These are phyloP conservation scores for Plectosphaerella plurivora DNA, from an alignment of 2,329 filamentous ascomycete species.

Conservation along the genomic window DNA sequence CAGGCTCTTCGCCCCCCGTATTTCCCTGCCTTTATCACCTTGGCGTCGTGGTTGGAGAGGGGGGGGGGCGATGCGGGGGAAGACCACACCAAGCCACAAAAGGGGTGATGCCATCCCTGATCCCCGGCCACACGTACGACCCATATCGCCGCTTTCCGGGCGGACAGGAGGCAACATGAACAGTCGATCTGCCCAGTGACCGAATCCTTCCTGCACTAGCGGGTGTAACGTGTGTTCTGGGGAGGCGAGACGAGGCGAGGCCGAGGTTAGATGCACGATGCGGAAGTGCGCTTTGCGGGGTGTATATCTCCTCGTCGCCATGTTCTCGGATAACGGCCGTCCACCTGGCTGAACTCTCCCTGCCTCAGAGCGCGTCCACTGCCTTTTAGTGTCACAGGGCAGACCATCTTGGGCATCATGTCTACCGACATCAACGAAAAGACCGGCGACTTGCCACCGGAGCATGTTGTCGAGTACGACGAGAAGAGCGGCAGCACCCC, in stretches of 20 bases:
- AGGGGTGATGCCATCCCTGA: no score
- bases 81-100: no score
- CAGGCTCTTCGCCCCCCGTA: no score
- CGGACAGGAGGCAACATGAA: not conserved
- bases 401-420: not conserved
- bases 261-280: no score
- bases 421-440: not conserved
- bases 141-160: not conserved
- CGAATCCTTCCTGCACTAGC: not conserved
- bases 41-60: no score
- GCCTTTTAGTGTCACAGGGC: not conserved
- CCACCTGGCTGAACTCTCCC: not conserved
- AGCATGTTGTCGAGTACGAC: not conserved
- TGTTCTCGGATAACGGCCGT: not conserved
- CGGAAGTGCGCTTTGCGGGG: not conserved
- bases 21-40: no score
- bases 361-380: not conserved
- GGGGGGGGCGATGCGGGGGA: no score
- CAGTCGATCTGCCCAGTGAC: not conserved
- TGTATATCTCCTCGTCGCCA: not conserved
- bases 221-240: constrained; percentile 1
- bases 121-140: no score
- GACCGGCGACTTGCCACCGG: not conserved
- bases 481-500: not conserved
- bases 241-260: not conserved